Evolutionary conservation across 2,329 filamentous ascomycete species (phyloP), one percentile per base, ranked within the genome.

Genomic region (Westerdykella sp.): DNA sequence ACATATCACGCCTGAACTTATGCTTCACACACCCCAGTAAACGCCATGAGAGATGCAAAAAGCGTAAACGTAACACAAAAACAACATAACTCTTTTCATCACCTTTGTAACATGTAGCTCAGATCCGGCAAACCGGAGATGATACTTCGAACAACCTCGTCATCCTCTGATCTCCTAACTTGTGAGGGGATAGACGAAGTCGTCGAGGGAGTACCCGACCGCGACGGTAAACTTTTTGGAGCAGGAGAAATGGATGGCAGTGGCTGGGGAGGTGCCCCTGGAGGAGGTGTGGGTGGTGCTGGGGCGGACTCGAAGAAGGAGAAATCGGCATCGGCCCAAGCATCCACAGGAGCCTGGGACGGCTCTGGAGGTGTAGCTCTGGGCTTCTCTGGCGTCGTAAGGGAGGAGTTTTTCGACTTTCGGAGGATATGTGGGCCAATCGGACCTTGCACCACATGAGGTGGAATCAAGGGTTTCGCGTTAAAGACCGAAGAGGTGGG

Each of bases 401-500:
- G 32, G 32, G 32, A 9, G 13, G n/a, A 9, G 15, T 14, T 35
- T 15, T 50, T 53, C 2, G 56, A 55, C n/a, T 50, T 41, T 9
- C 54, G 48, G 37, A 66, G 31, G 0, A 62, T 36, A 0, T 53
- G 48, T 12, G 60, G 60, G 3, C 62, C 63, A 42, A 66, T 61
- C 1, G 57, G 59, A 10, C 57, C 57, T 30, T 55, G 48, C 42
- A 59, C 56, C 14, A 43, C 48, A 37, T 46, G 37, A 11, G 52
- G 38, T 2, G 63, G 62, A 12, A 65, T 46, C 15, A 60, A 65
- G 30, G 42, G 51, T 21, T 60, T 60, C 3, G 47, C 41, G 6
- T 56, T 55, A 46, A 63, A 65, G n/a, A 55, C 32, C 1, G 62
- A 55, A 12, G 63, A 60, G 13, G 63, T 64, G 23, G 63, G 63